Evolutionary conservation across 352 stramenopile species (phyloP).

Genomic region (Chrysophaeum taylorii): DNA sequence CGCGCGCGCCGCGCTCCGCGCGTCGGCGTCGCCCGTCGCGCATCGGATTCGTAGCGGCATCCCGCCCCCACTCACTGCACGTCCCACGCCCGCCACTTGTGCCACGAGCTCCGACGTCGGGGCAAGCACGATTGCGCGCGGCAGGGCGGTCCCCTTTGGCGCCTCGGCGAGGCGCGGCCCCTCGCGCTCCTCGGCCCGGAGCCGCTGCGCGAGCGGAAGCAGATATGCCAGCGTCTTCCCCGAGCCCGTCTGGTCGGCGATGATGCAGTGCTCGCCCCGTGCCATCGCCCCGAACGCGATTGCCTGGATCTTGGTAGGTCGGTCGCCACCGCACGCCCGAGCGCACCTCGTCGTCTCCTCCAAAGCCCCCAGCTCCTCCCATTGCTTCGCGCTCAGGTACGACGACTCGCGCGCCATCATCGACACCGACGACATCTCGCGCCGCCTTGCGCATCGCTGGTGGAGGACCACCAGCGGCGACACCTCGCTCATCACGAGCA

Average conservation of each 20-base stretch:
- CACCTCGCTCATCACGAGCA: not conserved
- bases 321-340: not conserved
- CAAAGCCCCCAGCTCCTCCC: constrained; percentile 3
- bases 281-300: constrained; percentile 29
- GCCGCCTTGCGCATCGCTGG: not conserved
- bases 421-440: not conserved
- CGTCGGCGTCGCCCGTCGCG: not conserved
- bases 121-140: constrained; percentile 52
- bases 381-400: constrained; percentile 16
- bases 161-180: constrained; percentile 19
- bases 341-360: constrained; percentile 5
- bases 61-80: constrained; percentile 38
- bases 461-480: not conserved
- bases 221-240: constrained; percentile 53
- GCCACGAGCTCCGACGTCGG: constrained; percentile 63
- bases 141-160: constrained; percentile 25
- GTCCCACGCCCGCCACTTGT: constrained; percentile 47
- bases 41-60: constrained; percentile 33
- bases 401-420: too few relatives aligned
- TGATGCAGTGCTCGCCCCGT: constrained; percentile 24
- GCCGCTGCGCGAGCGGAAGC: constrained; percentile 35
- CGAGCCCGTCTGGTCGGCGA: constrained; percentile 56
- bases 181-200: constrained; percentile 24
- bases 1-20: not conserved
- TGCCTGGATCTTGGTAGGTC: constrained; percentile 28